A percentile compares a stretch with the other conserved stretches of the same genome.
Evolutionary conservation across 139 green algal species (phyloP).

Genomic region (Chlamydomonas sp.): DNA sequence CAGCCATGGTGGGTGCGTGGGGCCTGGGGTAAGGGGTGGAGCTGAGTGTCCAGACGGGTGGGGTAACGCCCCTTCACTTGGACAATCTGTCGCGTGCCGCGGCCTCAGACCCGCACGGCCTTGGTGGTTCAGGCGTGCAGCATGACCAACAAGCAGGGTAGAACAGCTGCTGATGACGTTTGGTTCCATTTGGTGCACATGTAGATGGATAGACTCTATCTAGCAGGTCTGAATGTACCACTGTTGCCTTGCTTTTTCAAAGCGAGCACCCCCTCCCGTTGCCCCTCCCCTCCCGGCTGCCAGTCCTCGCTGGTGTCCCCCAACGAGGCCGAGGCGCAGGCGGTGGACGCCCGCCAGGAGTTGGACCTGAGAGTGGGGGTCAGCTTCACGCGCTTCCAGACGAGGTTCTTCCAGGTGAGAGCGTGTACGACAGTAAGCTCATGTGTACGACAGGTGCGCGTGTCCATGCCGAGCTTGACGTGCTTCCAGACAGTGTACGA

Average conservation of each 20-base stretch:
- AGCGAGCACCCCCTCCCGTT: too few species aligned
- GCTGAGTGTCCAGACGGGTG: background rate
- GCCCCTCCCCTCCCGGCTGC: background rate
- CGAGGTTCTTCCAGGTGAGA: constrained; percentile 78
- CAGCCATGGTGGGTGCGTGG: constrained; percentile 76
- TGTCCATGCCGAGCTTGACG: too few species aligned
- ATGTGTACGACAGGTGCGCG: too few species aligned
- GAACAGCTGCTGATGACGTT: too few species aligned
- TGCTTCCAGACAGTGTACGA: too few species aligned
- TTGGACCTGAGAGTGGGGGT: constrained; percentile 81
- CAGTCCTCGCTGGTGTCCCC: constrained; percentile 75
- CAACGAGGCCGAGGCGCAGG: constrained; percentile 82
- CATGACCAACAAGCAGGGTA: too few species aligned
- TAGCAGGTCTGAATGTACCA: background rate
- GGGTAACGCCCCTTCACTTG: background rate
- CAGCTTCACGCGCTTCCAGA: constrained; percentile 90
- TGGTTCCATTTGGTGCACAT: too few species aligned
- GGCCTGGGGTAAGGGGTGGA: background rate
- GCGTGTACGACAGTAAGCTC: too few species aligned
- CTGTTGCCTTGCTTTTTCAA: background rate
- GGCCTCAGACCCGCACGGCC: too few species aligned
- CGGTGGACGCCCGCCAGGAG: constrained; percentile 89
- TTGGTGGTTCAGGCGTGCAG: too few species aligned
- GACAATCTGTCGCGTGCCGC: background rate
- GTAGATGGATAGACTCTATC: too few species aligned